These are phyloP conservation scores for Rhizophlyctis rosea DNA, from an alignment of 192 early-diverging fungal species.

Conservation along the genomic window DNA sequence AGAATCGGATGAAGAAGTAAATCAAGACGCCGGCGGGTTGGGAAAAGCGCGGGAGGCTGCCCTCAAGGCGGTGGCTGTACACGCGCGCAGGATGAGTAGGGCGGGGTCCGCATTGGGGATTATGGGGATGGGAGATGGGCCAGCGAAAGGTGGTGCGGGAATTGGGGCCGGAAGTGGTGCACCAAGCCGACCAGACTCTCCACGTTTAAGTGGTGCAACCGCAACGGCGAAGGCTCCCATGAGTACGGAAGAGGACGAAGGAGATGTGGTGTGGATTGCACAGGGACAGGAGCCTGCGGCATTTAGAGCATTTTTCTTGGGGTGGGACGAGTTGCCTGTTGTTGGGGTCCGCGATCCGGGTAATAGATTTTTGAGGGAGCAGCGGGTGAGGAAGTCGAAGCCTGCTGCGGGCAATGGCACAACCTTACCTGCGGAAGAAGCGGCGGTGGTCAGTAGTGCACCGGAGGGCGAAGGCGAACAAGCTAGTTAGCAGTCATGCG, in stretches of 20 bases:
- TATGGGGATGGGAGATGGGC: background rate
- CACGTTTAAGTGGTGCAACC: too few relatives aligned
- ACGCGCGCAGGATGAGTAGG: slow-evolving; percentile 1
- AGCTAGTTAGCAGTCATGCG: too few relatives aligned
- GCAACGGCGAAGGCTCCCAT: too few relatives aligned
- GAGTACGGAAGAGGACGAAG: slow-evolving; percentile 1
- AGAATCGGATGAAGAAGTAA: too few relatives aligned
- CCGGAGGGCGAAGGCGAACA: too few relatives aligned
- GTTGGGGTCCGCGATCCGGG: slow-evolving; percentile 10
- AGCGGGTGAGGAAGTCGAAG: too few relatives aligned
- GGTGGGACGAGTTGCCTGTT: slow-evolving; percentile 35
- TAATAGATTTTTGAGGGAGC: slow-evolving; percentile 19
- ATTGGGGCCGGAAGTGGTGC: too few relatives aligned
- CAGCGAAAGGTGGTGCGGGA: background rate
- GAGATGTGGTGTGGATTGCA: slow-evolving; percentile 29
- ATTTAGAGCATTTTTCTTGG: slow-evolving; percentile 38
- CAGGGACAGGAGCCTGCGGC: slow-evolving; percentile 31
- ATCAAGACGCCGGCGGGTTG: background rate
- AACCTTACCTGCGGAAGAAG: too few relatives aligned
- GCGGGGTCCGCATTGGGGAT: background rate
- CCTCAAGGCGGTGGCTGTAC: background rate
- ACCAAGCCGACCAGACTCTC: too few relatives aligned
- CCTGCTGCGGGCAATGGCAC: too few relatives aligned
- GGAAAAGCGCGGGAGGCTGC: background rate
- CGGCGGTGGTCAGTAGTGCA: too few relatives aligned